phyloP scores from a whole-genome alignment of 306 rosid species.

The Vicia villosa region DNA sequence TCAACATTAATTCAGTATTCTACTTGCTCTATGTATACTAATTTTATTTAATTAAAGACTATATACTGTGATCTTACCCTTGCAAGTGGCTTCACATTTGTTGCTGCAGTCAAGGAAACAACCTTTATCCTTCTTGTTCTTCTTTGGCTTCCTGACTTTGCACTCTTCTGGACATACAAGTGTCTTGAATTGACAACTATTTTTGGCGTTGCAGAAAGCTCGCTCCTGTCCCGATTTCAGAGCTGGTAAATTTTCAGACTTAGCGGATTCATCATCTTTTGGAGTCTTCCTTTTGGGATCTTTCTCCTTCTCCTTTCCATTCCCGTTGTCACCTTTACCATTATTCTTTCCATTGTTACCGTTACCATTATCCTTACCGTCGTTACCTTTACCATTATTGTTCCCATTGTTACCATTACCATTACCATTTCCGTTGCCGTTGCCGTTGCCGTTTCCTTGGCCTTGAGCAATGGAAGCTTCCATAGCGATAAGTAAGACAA shows the following conservation, averaged over 20 bases:
- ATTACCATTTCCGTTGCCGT: constrained; percentile 1
- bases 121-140: constrained; percentile 70
- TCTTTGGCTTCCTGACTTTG: constrained; percentile 63
- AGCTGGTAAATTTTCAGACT: constrained; percentile 42
- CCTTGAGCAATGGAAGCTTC: constrained; percentile 49
- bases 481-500: constrained; percentile 45
- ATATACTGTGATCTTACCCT: constrained; percentile 45
- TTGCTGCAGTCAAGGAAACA: constrained; percentile 67
- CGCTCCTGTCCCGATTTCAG: constrained; percentile 53
- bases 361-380: neutral
- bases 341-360: neutral
- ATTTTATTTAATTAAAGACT: too few species aligned
- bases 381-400: neutral
- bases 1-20: neutral
- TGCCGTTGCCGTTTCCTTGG: constrained; percentile 28
- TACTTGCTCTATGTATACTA: neutral
- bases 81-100: constrained; percentile 88
- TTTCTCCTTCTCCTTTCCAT: neutral
- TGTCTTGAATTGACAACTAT: constrained; percentile 48
- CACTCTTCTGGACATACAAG: constrained; percentile 64
- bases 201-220: constrained; percentile 51
- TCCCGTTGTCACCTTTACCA: neutral
- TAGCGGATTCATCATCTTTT: constrained; percentile 29
- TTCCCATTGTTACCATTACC: constrained; percentile 9
- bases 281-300: neutral